These are phyloP conservation scores for Coemansia sp. DNA, from an alignment of 192 early-diverging fungal species.

Conservation along the genomic window DNA sequence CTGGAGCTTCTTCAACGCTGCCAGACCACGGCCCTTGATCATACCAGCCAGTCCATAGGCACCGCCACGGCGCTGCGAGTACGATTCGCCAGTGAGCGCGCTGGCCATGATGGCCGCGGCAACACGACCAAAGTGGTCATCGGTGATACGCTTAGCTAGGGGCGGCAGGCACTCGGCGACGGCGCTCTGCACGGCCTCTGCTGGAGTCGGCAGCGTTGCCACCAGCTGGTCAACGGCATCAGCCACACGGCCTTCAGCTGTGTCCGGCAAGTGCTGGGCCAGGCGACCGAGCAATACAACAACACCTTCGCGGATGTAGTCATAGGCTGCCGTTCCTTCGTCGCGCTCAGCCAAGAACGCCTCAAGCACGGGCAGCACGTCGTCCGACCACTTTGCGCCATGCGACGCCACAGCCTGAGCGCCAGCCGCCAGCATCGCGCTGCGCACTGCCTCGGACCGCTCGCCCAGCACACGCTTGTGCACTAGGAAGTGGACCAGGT, in stretches of 20 bases:
- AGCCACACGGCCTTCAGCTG: conserved; percentile 65
- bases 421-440: conserved; percentile 86
- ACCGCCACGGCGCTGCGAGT: conserved; percentile 87
- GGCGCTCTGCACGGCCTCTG: conserved; percentile 92
- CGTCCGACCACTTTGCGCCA: conserved; percentile 67
- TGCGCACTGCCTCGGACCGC: conserved; percentile 73
- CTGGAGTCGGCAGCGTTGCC: conserved; percentile 89
- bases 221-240: conserved; percentile 86
- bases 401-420: conserved; percentile 73
- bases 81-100: conserved; percentile 74
- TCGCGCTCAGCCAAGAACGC: conserved; percentile 74
- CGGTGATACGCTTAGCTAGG: conserved; percentile 75
- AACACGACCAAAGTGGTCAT: conserved; percentile 60
- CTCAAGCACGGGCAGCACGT: conserved; percentile 79
- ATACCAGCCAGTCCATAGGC: conserved; percentile 96
- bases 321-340: conserved; percentile 72
- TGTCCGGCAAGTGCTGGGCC: conserved; percentile 83
- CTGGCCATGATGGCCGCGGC: conserved; percentile 68
- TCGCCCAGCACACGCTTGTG: conserved; percentile 86
- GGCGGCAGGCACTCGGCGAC: conserved; percentile 95
- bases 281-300: conserved; percentile 92
- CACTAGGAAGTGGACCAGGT: conserved; percentile 80
- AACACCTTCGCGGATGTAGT: conserved; percentile 87
- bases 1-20: conserved; percentile 79
- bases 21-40: conserved; percentile 89